These are phyloP conservation scores for Cutaneotrichosporon spelunceum DNA, from an alignment of 1,284 basidiomycete species.

Conservation along the genomic window DNA sequence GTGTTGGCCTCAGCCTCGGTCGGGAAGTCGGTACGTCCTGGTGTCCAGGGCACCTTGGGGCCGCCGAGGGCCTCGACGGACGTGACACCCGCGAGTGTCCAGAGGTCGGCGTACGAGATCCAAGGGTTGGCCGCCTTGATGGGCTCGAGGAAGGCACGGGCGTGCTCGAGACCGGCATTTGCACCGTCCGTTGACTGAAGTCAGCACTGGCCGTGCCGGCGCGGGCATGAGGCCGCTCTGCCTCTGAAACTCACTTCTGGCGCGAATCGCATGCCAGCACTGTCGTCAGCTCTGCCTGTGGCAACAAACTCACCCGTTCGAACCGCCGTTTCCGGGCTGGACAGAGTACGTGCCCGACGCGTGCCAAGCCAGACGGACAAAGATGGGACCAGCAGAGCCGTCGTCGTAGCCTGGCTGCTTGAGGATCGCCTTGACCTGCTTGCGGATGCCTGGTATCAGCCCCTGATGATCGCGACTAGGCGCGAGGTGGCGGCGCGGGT, in stretches of 20 bases:
- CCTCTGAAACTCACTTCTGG: constrained; percentile 51
- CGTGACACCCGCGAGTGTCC: constrained; percentile 54
- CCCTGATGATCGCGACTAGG: too few species aligned
- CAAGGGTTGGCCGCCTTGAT: constrained; percentile 56
- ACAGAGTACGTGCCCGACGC: constrained; percentile 53
- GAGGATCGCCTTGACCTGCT: constrained; percentile 47
- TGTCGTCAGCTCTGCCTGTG: constrained; percentile 9
- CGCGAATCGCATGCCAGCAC: constrained; percentile 50
- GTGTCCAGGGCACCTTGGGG: constrained; percentile 54
- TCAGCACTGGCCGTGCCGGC: constrained; percentile 2
- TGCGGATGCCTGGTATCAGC: constrained; percentile 36
- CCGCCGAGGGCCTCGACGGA: constrained; percentile 57
- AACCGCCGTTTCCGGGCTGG: constrained; percentile 55
- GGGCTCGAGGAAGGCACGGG: constrained; percentile 55
- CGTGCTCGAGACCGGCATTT: constrained; percentile 55
- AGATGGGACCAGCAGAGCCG: constrained; percentile 49
- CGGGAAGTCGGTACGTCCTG: constrained; percentile 55
- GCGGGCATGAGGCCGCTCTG: constrained; percentile 7
- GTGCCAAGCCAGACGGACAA: constrained; percentile 57
- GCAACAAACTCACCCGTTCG: constrained; percentile 50
- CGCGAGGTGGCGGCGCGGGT: not conserved
- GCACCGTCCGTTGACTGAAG: constrained; percentile 45
- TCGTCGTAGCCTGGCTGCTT: constrained; percentile 52
- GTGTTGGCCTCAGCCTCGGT: constrained; percentile 46
- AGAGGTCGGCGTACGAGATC: constrained; percentile 56